A percentile compares a stretch with the other conserved stretches of the same genome.
phyloP scores from a whole-genome alignment of 129 eudicot species.

The Kitagawia praeruptora region DNA sequence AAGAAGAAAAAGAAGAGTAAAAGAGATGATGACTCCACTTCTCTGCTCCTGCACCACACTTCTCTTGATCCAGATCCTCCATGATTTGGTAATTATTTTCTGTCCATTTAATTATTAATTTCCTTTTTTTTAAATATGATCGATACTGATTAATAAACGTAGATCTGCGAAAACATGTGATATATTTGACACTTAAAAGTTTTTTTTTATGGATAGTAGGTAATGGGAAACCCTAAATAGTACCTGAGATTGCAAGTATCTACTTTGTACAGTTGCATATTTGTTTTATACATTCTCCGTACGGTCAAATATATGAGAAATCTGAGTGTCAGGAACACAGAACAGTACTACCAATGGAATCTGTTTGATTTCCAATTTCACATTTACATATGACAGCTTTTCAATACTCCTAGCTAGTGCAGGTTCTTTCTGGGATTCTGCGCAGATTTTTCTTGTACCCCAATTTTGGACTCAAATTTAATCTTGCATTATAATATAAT shows the following conservation, averaged over 20 bases:
- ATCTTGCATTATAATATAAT: not conserved
- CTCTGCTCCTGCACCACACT: not conserved
- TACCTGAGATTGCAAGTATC: not conserved
- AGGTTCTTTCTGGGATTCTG: constrained; percentile 13
- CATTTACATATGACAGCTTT: constrained; percentile 1
- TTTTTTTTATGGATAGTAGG: not conserved
- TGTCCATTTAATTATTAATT: not conserved
- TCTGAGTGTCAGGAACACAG: not conserved
- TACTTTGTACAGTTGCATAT: not conserved
- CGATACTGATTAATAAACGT: not conserved
- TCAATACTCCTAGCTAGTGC: not conserved
- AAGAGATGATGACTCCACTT: constrained; percentile 20
- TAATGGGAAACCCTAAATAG: not conserved
- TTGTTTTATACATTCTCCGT: not conserved
- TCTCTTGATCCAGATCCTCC: constrained; percentile 20
- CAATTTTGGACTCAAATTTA: constrained; percentile 2
- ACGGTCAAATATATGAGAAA: not conserved
- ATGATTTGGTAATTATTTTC: not conserved
- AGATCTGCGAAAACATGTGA: not conserved
- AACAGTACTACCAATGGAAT: not conserved
- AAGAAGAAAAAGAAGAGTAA: constrained; percentile 48
- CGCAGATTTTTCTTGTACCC: constrained; percentile 13
- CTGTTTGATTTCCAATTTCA: constrained; percentile 1
- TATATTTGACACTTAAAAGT: too few species aligned
- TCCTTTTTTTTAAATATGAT: too few species aligned